phyloP scores from a whole-genome alignment of 257 asterid genomes.

The Linaria vulgaris region DNA sequence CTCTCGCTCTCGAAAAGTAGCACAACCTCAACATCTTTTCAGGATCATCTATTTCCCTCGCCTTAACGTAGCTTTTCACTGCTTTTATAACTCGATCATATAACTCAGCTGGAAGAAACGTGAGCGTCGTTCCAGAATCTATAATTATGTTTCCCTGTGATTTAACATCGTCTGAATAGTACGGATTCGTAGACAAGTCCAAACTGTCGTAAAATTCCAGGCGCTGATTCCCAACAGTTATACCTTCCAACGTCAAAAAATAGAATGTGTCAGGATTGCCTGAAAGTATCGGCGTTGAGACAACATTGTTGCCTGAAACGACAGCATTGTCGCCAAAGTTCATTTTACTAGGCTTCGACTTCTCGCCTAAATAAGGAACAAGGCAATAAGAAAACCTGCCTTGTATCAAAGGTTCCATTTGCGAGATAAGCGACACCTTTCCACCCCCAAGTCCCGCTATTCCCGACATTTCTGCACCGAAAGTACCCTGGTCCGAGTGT shows the following conservation, averaged over 20 bases:
- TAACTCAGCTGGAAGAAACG: background rate
- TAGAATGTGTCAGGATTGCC: conserved; percentile 35
- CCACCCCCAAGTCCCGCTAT: conserved; percentile 67
- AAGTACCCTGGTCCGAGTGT: conserved; percentile 30
- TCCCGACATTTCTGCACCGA: conserved; percentile 43
- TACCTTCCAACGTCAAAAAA: conserved; percentile 47
- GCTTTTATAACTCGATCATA: conserved; percentile 16
- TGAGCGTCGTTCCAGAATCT: conserved; percentile 47
- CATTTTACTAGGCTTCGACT: conserved; percentile 39
- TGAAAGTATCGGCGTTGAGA: conserved; percentile 44
- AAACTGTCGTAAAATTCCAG: background rate
- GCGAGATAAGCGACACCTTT: conserved; percentile 46
- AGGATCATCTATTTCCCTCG: conserved; percentile 25
- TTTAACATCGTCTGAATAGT: background rate
- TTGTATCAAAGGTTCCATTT: conserved; percentile 34
- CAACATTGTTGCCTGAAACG: conserved; percentile 40
- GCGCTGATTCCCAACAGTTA: conserved; percentile 33
- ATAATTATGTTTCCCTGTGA: conserved; percentile 40
- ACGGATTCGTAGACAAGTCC: background rate
- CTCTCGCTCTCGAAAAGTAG: background rate
- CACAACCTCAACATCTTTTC: conserved; percentile 21
- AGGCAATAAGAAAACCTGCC: conserved; percentile 72
- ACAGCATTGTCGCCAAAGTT: conserved; percentile 42
- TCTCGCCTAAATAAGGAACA: conserved; percentile 24
- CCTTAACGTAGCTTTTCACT: background rate